phyloP scores from a whole-genome alignment of 495 filamentous ascomycete species.

The Darksidea phi region DNA sequence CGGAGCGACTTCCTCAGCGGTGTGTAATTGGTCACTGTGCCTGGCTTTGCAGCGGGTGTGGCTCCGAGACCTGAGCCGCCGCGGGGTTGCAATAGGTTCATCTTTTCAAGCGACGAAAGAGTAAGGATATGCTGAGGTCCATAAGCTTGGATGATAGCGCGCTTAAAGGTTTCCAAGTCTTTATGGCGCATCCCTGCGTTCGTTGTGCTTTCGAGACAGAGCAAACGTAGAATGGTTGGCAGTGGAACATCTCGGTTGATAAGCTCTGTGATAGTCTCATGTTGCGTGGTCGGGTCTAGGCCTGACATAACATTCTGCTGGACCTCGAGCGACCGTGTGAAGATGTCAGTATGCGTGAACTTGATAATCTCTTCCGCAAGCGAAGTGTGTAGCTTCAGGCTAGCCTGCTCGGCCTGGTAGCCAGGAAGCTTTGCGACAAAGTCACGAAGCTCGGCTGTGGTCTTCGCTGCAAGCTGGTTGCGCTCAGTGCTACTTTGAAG shows the following conservation, averaged over 20 bases:
- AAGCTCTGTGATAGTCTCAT: slow-evolving; percentile 87
- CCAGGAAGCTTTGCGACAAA: slow-evolving; percentile 89
- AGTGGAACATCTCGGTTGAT: slow-evolving; percentile 82
- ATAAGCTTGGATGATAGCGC: slow-evolving; percentile 85
- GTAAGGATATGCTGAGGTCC: slow-evolving; percentile 93
- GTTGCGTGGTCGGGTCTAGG: slow-evolving; percentile 80
- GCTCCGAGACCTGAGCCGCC: slow-evolving; percentile 50
- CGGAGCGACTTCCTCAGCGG: slow-evolving; percentile 80
- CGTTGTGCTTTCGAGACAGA: slow-evolving; percentile 90
- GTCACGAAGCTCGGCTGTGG: slow-evolving; percentile 81
- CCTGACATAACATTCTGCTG: slow-evolving; percentile 96
- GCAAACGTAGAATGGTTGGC: slow-evolving; percentile 72
- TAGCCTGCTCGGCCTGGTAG: slow-evolving; percentile 91
- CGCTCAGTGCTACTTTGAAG: slow-evolving; percentile 85
- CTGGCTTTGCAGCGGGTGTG: slow-evolving; percentile 38
- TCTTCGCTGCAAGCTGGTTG: slow-evolving; percentile 77
- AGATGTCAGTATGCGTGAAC: slow-evolving; percentile 80
- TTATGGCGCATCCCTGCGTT: slow-evolving; percentile 81
- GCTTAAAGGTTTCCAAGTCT: slow-evolving; percentile 85
- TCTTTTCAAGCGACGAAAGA: slow-evolving; percentile 82
- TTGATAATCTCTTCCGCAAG: slow-evolving; percentile 95
- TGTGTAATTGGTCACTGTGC: slow-evolving; percentile 82
- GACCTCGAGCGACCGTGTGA: slow-evolving; percentile 83
- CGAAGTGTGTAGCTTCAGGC: slow-evolving; percentile 83
- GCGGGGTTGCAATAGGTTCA: slow-evolving; percentile 72